Conservation (phyloP, 495 filamentous ascomycete genomes). For the Talaromyces nanjingensis region DNA sequence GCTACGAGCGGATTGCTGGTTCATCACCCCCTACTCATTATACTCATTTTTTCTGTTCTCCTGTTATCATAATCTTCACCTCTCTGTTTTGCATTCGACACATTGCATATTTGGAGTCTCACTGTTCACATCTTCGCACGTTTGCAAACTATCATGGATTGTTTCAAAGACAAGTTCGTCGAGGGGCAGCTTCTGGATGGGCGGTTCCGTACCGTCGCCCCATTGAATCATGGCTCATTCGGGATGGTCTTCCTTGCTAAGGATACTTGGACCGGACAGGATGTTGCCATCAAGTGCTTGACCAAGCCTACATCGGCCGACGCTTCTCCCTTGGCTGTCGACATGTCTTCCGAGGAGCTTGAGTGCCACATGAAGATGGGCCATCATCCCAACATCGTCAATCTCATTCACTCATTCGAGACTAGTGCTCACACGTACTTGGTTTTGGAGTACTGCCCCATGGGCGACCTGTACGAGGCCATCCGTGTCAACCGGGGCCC, state of each 20-base stretch:
- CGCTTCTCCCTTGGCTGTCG: constrained; percentile 51
- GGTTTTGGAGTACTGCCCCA: constrained; percentile 92
- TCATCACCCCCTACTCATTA: constrained; percentile 9
- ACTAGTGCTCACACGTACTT: constrained; percentile 84
- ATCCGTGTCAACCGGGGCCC: constrained; percentile 84
- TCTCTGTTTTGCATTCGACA: constrained; percentile 17
- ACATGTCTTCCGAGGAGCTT: constrained; percentile 84
- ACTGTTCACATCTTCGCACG: constrained; percentile 9
- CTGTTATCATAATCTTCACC: neutral
- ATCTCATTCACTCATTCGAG: constrained; percentile 85
- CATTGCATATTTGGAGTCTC: constrained; percentile 17
- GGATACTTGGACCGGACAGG: constrained; percentile 64
- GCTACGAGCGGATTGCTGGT: constrained; percentile 20
- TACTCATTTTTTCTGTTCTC: neutral
- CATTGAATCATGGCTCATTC: constrained; percentile 97
- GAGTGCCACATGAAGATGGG: constrained; percentile 71
- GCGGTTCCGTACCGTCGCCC: constrained; percentile 83
- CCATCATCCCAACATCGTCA: constrained; percentile 86
- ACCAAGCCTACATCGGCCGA: constrained; percentile 62
- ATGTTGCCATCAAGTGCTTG: constrained; percentile 91
- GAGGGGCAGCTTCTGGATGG: constrained; percentile 69
- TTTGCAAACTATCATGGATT: constrained; percentile 58
- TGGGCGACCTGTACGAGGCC: constrained; percentile 94
- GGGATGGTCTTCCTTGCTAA: constrained; percentile 94
- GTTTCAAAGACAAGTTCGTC: constrained; percentile 66